Conservation (phyloP, 192 early-diverging fungal genomes). For the Paraglomus brasilianum region DNA sequence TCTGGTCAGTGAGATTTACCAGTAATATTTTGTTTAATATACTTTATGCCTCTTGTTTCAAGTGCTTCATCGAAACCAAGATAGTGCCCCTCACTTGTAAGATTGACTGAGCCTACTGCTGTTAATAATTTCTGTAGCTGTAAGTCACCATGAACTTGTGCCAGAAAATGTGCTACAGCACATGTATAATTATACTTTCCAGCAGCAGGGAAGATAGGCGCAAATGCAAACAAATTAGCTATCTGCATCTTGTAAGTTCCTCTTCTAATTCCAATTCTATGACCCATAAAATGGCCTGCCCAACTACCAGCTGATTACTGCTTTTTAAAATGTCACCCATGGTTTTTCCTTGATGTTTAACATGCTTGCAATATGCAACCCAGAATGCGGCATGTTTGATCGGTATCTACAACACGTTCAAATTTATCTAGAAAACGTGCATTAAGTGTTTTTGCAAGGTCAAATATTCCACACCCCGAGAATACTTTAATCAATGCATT, state of each 20-base stretch:
- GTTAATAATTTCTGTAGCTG: no score
- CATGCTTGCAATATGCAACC: not conserved
- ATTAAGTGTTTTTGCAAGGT: not conserved
- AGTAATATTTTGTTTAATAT: no score
- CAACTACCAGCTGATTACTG: conserved; percentile 4
- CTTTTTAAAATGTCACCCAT: conserved; percentile 2
- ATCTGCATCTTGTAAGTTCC: conserved; percentile 10
- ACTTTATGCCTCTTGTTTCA: no score
- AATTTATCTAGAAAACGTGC: conserved; percentile 3
- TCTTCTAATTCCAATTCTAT: conserved; percentile 6
- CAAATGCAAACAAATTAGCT: not conserved
- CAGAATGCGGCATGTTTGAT: conserved; percentile 7
- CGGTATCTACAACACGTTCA: conserved; percentile 3
- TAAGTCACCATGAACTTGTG: no score
- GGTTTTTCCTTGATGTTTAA: conserved; percentile 2
- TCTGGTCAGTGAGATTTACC: no score
- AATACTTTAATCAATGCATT: not conserved
- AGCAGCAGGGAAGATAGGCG: no score
- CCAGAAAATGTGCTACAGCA: no score
- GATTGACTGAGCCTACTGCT: no score
- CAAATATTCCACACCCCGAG: not conserved
- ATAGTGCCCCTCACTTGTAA: no score
- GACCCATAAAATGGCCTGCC: conserved; percentile 3
- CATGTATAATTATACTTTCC: no score
- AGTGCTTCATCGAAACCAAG: no score